Percentiles rank a stretch among this genome's conserved stretches.
phyloP scores from a whole-genome alignment of 768 basidiomycete genomes.

The Wakefieldia striispora region DNA sequence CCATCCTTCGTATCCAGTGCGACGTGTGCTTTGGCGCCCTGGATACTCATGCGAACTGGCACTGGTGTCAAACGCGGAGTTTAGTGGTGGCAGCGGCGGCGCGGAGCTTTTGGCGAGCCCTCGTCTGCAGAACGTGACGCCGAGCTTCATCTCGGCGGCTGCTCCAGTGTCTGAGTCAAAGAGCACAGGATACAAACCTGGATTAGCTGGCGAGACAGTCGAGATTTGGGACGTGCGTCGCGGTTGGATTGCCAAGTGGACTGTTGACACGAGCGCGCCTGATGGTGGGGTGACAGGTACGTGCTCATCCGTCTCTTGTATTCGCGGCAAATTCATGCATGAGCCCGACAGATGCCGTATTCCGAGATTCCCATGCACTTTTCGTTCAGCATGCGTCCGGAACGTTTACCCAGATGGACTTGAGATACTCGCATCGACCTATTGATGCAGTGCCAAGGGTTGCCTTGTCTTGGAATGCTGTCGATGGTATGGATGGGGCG shows the following conservation, averaged over 20 bases:
- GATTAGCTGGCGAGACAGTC: constrained; percentile 50
- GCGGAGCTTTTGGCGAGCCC: constrained; percentile 25
- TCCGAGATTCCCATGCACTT: constrained; percentile 67
- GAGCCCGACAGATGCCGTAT: constrained; percentile 54
- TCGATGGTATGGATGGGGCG: constrained; percentile 42
- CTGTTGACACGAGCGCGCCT: constrained; percentile 55
- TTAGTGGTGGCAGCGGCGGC: constrained; percentile 33
- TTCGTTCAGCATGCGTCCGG: constrained; percentile 77
- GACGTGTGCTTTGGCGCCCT: constrained; percentile 75
- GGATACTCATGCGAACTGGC: constrained; percentile 74
- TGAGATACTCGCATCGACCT: constrained; percentile 61
- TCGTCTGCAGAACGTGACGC: constrained; percentile 23
- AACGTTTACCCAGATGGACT: constrained; percentile 75
- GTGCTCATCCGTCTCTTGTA: constrained; percentile 14
- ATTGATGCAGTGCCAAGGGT: constrained; percentile 65
- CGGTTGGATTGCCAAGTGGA: constrained; percentile 82
- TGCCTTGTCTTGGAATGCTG: constrained; percentile 60
- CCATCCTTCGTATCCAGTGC: constrained; percentile 72
- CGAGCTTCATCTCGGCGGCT: constrained; percentile 19
- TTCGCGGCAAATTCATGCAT: neutral
- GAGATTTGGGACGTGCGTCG: constrained; percentile 89
- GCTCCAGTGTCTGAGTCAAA: constrained; percentile 13
- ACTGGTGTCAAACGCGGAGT: constrained; percentile 64
- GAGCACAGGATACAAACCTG: constrained; percentile 12
- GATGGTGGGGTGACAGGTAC: constrained; percentile 78